phyloP scores from a whole-genome alignment of 2,329 filamentous ascomycete species.

The Beauveria pseudobassiana region DNA sequence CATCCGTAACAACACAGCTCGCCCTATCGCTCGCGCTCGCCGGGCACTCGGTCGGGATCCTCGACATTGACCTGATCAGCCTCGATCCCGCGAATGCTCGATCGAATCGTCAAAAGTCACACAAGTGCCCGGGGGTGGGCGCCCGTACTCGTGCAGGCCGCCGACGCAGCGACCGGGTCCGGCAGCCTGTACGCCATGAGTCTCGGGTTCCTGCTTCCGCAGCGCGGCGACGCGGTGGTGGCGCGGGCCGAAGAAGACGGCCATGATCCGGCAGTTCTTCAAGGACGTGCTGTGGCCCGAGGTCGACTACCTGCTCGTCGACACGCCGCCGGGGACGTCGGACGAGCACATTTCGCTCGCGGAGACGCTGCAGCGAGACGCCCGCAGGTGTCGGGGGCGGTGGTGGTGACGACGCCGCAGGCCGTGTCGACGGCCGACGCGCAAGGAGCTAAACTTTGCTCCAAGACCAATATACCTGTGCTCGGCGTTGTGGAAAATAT shows the following conservation, averaged over 20 bases:
- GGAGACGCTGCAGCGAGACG: slow-evolving; percentile 66
- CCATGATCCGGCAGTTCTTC: slow-evolving; percentile 96
- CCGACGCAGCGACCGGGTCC: slow-evolving; percentile 40
- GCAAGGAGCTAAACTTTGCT: slow-evolving; percentile 89
- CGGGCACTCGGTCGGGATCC: slow-evolving; percentile 84
- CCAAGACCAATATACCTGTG: slow-evolving; percentile 70
- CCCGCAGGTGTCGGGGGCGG: slow-evolving; percentile 72
- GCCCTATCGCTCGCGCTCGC: slow-evolving; percentile 80
- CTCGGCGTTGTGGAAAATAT: slow-evolving; percentile 96
- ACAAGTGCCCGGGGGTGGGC: slow-evolving; percentile 85
- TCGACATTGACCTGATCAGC: slow-evolving; percentile 96
- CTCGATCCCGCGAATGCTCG: slow-evolving; percentile 91
- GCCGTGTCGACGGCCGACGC: slow-evolving; percentile 88
- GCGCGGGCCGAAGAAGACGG: slow-evolving; percentile 97
- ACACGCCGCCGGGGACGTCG: slow-evolving; percentile 91
- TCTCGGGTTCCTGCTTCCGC: slow-evolving; percentile 78
- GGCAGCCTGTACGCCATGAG: slow-evolving; percentile 80
- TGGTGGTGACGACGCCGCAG: slow-evolving; percentile 94
- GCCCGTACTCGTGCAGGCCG: slow-evolving; percentile 74
- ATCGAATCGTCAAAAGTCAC: slow-evolving; percentile 85
- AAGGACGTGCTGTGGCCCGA: slow-evolving; percentile 83
- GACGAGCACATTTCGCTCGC: slow-evolving; percentile 96
- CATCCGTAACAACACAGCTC: slow-evolving; percentile 92
- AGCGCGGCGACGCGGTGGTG: slow-evolving; percentile 88
- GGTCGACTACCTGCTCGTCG: slow-evolving; percentile 87